Evolutionary conservation across 73 alveolate species (phyloP), one percentile per base, ranked within the genome.

Genomic region (Stentor coeruleus): DNA sequence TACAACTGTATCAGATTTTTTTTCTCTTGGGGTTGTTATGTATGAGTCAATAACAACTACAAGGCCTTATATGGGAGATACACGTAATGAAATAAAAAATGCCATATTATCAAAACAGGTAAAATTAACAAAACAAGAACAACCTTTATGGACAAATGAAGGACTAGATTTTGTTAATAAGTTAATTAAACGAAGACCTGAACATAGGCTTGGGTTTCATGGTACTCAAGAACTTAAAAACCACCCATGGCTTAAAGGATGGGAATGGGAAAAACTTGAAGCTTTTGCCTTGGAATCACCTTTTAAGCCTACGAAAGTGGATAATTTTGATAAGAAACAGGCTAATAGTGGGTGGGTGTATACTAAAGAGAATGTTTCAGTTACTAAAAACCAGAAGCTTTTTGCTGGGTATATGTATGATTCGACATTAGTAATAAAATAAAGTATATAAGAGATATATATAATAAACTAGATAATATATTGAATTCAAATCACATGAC

Each of bases 221-320:
- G 99, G 99, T n/a, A 95, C 98, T 38, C 86, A 42, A 40, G 99
- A 97, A 90, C 93, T 97, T 59, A 92, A 92, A 84, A 75, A 86
- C 38, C 99, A 97, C 87, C 97, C 98, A 35, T 97, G 99, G 99
- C 89, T 97, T 39, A 81, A 72, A 39, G 96, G 92, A 82, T 91
- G 90, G 59, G 96, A 97, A 38, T 97, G 99, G 97, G 77, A 89
- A 35, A 90, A 91, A 41, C 86, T 97, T 60, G 83, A 85, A 81
- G 88, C 90, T 37, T 90, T 90, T 87, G 85, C 88, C 38, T 40
- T 95, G 36, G 74, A 60, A n/a, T 87, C 99, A 3, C 99, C 99
- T n/a, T 97, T 90, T 81, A 59, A 86, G 58, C 96, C 96, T 1
- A 87, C 89, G 39, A 82, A 81, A 81, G 92, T 82, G 58, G 89